Base-by-base conservation (phyloP, 441 rosid species). In the Adansonia madagascariensis region DNA sequence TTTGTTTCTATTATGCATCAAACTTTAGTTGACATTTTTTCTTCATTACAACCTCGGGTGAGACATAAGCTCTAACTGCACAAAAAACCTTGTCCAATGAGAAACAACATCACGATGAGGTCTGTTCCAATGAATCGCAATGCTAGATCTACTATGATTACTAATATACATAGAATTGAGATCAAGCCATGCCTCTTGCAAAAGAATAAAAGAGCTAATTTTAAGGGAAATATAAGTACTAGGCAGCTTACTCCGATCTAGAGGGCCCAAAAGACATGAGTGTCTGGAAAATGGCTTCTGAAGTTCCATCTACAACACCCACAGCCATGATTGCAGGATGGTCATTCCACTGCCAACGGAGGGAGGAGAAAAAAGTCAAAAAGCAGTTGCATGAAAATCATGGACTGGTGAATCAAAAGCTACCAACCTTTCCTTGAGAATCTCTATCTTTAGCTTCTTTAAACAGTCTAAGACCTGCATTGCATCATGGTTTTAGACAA, bases 261-360 rank as follows among this genome's bases (percentile, higher is more conserved):
- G 97, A 92, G 44, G 93, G 89, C 84, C 98, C 98, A 81, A 96
- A 98, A 79, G 99, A 96, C 88, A 96, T 91, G 35, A 96, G 93
- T 10, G 94, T 91, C 76, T 94, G 95, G 85, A 96, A 96, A 86
- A 96, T 88, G 75, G 91, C 91, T 88, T 96, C 99, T 17, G 98
- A 92, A 52, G 97, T 89, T 83, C 98, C 99, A 79, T 94, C 98
- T 76, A 94, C 89, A 78, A 94, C 94, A 20, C 99, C 98, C 75
- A 94, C 98, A 47, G 98, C 98, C 99, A 96, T 96, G 85, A 94
- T 90, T 74, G 98, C 99, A 75, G 99, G 98, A 87, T 96, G 97
- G 85, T 91, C 98, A 77, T 91, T 95, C 98, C 99, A 92, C 95
- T 92, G 85, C 59, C 44, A 77, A 75, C 67, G 63, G 49, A 74